Evolutionary conservation across 257 asterid species (phyloP), one percentile per base, ranked within the genome.

Genomic region (Petunia secreta): DNA sequence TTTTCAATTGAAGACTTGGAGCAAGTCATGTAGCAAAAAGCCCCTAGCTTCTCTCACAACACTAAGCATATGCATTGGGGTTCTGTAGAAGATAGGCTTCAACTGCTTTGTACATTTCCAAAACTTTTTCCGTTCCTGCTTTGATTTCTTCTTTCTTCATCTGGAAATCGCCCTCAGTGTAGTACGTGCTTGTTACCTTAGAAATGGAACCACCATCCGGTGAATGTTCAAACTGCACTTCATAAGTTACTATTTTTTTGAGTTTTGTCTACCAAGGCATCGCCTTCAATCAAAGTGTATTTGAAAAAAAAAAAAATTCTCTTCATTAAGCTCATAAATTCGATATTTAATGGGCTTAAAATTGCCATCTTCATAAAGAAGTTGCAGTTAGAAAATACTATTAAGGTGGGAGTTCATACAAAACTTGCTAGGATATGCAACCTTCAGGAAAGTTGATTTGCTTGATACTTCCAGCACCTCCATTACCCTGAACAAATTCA

Each of bases 401-500:
- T 46, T 4, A 48, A 8, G 25, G 25, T 25, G 25, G 25, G 25
- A 25, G 25, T 25, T 25, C 25, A 25, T 25, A 25, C 25, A 25
- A 25, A 25, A 13, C 2, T 16, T n/a, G 16, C 2, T 16, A 16
- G 39, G 64, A 59, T 60, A 25, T 25, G 3, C 25, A 16, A 82
- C 87, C 87, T 76, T 82, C 83, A 14, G 87, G 89, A 58, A 87
- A 88, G 80, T 88, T 88, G 84, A 85, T 88, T 78, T 85, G 81
- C 76, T 87, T 87, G 84, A 87, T 83, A 83, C 87, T 85, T 74
- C 88, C 88, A 6, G 90, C 81, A 44, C 89, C 87, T 40, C 89
- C 86, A 60, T 87, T 75, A n/a, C 91, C 89, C 58, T 84, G 62
- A 3, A 83, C 79, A 62, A 88, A 59, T 6, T 88, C 85, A 5